Evolutionary conservation across 495 filamentous ascomycete genomes (phyloP), one percentile per base, ranked within the genome.

Genomic region (Neurospora discreta): DNA sequence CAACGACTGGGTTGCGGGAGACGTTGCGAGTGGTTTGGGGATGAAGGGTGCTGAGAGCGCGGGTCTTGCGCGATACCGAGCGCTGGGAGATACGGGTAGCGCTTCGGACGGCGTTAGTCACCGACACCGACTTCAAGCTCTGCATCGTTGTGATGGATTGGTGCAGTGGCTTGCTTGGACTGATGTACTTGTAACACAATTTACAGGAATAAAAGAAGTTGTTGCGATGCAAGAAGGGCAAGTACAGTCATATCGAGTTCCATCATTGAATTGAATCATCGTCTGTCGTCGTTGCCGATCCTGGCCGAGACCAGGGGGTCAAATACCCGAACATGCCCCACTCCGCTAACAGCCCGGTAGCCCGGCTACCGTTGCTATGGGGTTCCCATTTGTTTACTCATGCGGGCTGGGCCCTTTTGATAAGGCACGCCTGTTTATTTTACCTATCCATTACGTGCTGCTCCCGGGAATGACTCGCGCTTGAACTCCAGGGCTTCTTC

Each of bases 141-240:
- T 78, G 78, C 78, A 80, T 80, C 43, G 58, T 76, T 73, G 70
- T 69, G 10, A 39, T 33, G 44, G 68, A 70, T 76, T 75, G 70
- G 42, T 44, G 43, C 43, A n/a, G n/a, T n/a, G n/a, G n/a, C 5
- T 52, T 52, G 9, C n/a, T 52, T 52, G 20, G n/a, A 26, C 20
- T 5, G 46, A 11, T 5, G 46, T 11, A 30, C 23, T 58, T 15
- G 46, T 68, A 71, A 40, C 69, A 36, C 39, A 69, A 67, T 8
- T 38, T 18, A 41, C 20, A 5, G 39, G 39, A 39, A 58, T 33
- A 23, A 38, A 38, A 39, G 65, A 46, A 33, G 38, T 8, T 36
- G n/a, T 38, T 36, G 42, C 36, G 33, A 33, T 40, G 18, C 41
- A 58, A 38, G 46, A 30, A 52, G 40, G 20, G 33, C 20, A 33